phyloP scores from a whole-genome alignment of 1,139 yeast genomes.

The Diutina rugosa region DNA sequence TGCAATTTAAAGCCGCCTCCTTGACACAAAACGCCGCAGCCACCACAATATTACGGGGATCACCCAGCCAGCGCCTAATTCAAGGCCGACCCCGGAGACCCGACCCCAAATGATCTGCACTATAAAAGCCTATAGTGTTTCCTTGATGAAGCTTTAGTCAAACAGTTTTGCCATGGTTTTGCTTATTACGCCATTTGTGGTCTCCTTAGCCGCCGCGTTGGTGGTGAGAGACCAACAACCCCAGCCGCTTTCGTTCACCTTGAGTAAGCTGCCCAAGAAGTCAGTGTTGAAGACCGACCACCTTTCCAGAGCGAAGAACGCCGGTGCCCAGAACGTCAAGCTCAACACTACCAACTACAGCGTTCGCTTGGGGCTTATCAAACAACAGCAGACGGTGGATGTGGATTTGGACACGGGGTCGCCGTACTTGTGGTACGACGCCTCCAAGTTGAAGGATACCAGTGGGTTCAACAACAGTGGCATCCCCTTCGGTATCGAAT shows the following conservation, averaged over 20 bases:
- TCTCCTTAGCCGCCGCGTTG: neutral
- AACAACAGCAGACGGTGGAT: neutral
- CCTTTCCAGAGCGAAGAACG: neutral
- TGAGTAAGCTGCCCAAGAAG: neutral
- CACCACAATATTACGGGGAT: too few relatives aligned
- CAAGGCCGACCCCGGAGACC: too few relatives aligned
- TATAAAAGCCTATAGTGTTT: too few relatives aligned
- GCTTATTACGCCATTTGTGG: neutral
- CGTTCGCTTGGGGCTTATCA: neutral
- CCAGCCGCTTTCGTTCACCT: neutral
- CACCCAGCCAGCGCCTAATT: too few relatives aligned
- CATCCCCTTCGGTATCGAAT: slow-evolving; percentile 4
- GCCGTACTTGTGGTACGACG: neutral
- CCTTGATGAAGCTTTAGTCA: too few relatives aligned
- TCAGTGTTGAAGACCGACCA: neutral
- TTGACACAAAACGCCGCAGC: too few relatives aligned
- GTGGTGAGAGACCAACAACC: neutral
- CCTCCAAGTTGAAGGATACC: neutral
- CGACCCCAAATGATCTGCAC: too few relatives aligned
- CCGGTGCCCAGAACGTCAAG: neutral
- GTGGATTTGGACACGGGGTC: neutral
- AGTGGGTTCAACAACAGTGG: slow-evolving; percentile 2
- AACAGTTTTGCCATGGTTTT: too few relatives aligned
- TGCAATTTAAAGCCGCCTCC: too few relatives aligned
- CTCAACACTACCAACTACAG: neutral